Conservation (phyloP, 2,329 filamentous ascomycete genomes). For the Alternaria conjuncta region DNA sequence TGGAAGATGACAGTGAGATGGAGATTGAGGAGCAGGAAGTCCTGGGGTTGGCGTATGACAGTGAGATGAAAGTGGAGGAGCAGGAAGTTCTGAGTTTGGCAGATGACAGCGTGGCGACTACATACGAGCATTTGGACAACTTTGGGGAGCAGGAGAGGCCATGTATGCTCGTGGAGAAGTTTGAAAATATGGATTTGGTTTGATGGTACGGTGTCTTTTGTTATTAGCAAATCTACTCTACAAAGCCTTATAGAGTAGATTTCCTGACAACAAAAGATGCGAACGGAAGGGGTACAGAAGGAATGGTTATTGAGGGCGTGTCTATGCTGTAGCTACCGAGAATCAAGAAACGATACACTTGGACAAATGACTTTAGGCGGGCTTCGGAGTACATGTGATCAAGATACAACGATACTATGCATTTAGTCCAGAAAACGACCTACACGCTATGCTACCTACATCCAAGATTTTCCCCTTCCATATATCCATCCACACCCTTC, state of each 20-base stretch:
- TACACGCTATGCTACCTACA: not conserved
- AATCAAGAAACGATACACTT: rapidly evolving
- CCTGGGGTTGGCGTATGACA: not conserved
- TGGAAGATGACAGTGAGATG: not conserved
- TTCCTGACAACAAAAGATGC: too few relatives aligned
- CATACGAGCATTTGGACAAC: not conserved
- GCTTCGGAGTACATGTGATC: not conserved
- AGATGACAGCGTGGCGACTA: not conserved
- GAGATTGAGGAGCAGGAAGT: not conserved
- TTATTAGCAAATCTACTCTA: too few relatives aligned
- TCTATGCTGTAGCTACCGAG: not conserved
- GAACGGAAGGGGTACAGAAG: too few relatives aligned
- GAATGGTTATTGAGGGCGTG: too few relatives aligned
- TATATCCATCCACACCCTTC: not conserved
- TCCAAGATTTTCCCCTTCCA: not conserved
- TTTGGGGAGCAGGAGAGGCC: not conserved
- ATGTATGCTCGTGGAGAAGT: not conserved
- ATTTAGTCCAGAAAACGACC: not conserved
- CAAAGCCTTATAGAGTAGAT: too few relatives aligned
- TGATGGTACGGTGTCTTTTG: too few relatives aligned
- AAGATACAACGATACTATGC: not conserved
- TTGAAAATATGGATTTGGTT: not conserved
- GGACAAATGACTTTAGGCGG: rapidly evolving
- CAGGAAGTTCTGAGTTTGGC: not conserved
- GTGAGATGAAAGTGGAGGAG: not conserved